Conservation (phyloP, 2,329 filamentous ascomycete genomes). For the Fusarium sp. region DNA sequence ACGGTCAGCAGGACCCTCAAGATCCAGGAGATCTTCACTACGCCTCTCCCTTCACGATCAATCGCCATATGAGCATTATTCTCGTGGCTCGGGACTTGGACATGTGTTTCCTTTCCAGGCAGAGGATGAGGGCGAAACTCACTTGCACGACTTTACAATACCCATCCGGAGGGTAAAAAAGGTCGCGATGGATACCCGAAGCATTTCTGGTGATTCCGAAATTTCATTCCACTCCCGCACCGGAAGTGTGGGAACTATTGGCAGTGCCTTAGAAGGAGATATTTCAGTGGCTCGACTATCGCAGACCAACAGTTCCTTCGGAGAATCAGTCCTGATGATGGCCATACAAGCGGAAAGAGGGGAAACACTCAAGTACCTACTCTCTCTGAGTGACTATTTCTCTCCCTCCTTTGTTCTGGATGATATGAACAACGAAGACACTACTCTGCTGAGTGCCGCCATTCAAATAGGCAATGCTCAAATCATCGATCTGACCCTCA, state of each 20-base stretch:
- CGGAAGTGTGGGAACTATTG: conserved; percentile 80
- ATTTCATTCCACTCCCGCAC: conserved; percentile 86
- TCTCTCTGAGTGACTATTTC: conserved; percentile 83
- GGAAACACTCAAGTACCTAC: conserved; percentile 81
- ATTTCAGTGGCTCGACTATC: conserved; percentile 83
- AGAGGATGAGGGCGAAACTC: conserved; percentile 59
- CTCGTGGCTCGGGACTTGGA: conserved; percentile 71
- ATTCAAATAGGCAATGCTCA: conserved; percentile 85
- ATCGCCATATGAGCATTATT: conserved; percentile 63
- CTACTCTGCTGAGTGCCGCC: conserved; percentile 88
- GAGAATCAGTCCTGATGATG: conserved; percentile 92
- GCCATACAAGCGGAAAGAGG: conserved; percentile 79
- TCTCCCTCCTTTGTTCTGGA: conserved; percentile 77
- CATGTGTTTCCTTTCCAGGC: conserved; percentile 93
- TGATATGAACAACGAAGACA: conserved; percentile 90
- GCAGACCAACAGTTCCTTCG: conserved; percentile 76
- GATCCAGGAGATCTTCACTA: conserved; percentile 57
- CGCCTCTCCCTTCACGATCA: conserved; percentile 50
- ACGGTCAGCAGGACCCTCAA: conserved; percentile 36
- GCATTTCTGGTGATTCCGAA: conserved; percentile 87
- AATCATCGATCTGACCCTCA: conserved; percentile 80
- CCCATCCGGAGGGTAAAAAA: conserved; percentile 73
- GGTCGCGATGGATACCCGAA: conserved; percentile 91
- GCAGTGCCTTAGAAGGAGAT: conserved; percentile 84
- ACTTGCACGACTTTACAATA: conserved; percentile 45